Evolutionary conservation across 2,329 filamentous ascomycete genomes (phyloP).

Genomic region (Xylaria sp.): DNA sequence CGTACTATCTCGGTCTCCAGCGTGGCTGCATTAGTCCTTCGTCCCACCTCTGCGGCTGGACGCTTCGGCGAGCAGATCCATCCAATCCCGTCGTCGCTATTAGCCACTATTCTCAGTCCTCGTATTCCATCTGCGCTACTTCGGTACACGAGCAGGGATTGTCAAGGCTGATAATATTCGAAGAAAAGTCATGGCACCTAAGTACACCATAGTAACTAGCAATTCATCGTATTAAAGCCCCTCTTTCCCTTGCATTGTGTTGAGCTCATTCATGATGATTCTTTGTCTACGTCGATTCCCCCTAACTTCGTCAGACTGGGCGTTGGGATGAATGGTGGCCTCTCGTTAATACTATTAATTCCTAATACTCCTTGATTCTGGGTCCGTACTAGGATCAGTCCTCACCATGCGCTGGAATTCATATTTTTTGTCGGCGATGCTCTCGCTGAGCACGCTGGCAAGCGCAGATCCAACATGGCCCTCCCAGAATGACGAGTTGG

Average conservation of each 20-base stretch:
- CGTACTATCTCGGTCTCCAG: constrained; percentile 31
- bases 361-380: constrained; percentile 22
- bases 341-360: constrained; percentile 26
- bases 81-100: constrained; percentile 31
- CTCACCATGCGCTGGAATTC: constrained; percentile 46
- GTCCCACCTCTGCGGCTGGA: constrained; percentile 36
- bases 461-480: constrained; percentile 69
- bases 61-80: constrained; percentile 23
- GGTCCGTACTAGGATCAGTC: not conserved
- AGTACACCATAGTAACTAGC: constrained; percentile 8
- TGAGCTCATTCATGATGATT: constrained; percentile 5
- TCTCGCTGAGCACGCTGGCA: constrained; percentile 51
- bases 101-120: constrained; percentile 30
- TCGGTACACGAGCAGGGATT: constrained; percentile 29
- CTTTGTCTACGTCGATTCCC: constrained; percentile 4
- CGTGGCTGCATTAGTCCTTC: constrained; percentile 37
- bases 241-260: constrained; percentile 10
- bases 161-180: constrained; percentile 8
- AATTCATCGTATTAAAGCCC: constrained; percentile 21
- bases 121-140: constrained; percentile 32
- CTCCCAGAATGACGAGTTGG: constrained; percentile 66
- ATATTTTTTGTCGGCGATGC: constrained; percentile 48
- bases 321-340: constrained; percentile 17
- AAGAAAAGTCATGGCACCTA: not conserved
- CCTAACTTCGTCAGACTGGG: constrained; percentile 10